A percentile compares a stretch with the other conserved stretches of the same genome.
Evolutionary conservation across 2,329 filamentous ascomycete genomes (phyloP).

Genomic region (Sporothrix pseudoabietina): DNA sequence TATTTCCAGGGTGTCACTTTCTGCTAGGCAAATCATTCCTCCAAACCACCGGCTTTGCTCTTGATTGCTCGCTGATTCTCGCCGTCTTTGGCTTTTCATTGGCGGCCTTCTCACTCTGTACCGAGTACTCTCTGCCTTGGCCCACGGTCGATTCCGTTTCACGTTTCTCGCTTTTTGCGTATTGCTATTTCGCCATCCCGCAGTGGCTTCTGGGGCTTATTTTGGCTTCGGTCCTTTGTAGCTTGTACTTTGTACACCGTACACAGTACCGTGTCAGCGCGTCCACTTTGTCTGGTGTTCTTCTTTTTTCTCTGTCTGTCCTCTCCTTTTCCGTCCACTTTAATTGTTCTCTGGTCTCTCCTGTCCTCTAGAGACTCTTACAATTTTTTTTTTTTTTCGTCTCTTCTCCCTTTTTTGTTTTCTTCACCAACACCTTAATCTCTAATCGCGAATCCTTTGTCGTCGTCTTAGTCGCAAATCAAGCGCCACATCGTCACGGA

Average conservation of each 20-base stretch:
- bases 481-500: slow-evolving; percentile 8
- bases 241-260: slow-evolving; percentile 3
- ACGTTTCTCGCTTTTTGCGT: slow-evolving; percentile 4
- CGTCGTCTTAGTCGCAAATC: background rate
- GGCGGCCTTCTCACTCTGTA: background rate
- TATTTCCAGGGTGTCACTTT: slow-evolving; percentile 2
- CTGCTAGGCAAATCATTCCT: background rate
- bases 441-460: background rate
- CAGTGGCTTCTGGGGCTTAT: background rate
- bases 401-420: background rate
- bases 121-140: background rate
- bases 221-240: slow-evolving; percentile 17
- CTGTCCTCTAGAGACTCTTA: background rate
- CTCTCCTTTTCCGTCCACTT: background rate
- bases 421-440: slow-evolving; percentile 5
- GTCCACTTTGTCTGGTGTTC: background rate
- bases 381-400: background rate
- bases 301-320: background rate
- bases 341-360: background rate
- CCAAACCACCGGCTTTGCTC: background rate
- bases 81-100: background rate
- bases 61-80: background rate
- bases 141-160: slow-evolving; percentile 18
- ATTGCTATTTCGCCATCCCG: slow-evolving; percentile 7
- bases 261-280: background rate